phyloP scores from a whole-genome alignment of 495 filamentous ascomycete species.

The Aspergillus diversus region DNA sequence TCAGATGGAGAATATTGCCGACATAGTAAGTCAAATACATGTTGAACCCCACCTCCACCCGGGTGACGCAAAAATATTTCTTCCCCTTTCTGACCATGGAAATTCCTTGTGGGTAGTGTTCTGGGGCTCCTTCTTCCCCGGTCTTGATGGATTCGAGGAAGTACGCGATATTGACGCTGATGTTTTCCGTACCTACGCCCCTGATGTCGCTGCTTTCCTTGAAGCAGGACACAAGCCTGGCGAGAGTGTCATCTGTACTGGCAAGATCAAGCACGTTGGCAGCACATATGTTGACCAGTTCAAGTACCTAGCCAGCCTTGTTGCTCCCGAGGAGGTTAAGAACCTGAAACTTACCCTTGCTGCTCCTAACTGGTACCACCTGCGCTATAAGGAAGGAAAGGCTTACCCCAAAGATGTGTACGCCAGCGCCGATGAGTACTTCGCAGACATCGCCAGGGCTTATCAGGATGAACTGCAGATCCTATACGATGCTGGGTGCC shows the following conservation, averaged over 20 bases:
- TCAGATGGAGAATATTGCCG: slow-evolving; percentile 79
- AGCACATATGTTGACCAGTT: slow-evolving; percentile 67
- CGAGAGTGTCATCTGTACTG: slow-evolving; percentile 72
- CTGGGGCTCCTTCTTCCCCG: slow-evolving; percentile 77
- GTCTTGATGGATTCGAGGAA: slow-evolving; percentile 71
- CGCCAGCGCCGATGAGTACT: slow-evolving; percentile 68
- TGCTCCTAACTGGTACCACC: slow-evolving; percentile 74
- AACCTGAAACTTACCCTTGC: slow-evolving; percentile 76
- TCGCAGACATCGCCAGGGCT: slow-evolving; percentile 72
- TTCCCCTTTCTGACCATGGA: slow-evolving; percentile 5
- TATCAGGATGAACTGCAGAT: slow-evolving; percentile 68
- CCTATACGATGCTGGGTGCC: slow-evolving; percentile 68
- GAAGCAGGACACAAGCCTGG: slow-evolving; percentile 73
- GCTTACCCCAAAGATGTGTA: slow-evolving; percentile 71
- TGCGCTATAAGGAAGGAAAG: slow-evolving; percentile 70
- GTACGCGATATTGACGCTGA: slow-evolving; percentile 58
- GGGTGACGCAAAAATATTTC: background rate
- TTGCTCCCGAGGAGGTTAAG: slow-evolving; percentile 60
- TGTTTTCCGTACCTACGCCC: slow-evolving; percentile 75
- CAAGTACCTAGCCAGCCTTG: slow-evolving; percentile 65
- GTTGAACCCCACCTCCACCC: background rate
- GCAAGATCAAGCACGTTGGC: slow-evolving; percentile 70
- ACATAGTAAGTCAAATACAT: slow-evolving; percentile 48
- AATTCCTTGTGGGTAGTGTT: slow-evolving; percentile 48
- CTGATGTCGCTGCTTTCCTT: slow-evolving; percentile 76